Evolutionary conservation across 2,329 filamentous ascomycete genomes (phyloP), one percentile per base, ranked within the genome.

Genomic region (Zymoseptoria ardabiliae): DNA sequence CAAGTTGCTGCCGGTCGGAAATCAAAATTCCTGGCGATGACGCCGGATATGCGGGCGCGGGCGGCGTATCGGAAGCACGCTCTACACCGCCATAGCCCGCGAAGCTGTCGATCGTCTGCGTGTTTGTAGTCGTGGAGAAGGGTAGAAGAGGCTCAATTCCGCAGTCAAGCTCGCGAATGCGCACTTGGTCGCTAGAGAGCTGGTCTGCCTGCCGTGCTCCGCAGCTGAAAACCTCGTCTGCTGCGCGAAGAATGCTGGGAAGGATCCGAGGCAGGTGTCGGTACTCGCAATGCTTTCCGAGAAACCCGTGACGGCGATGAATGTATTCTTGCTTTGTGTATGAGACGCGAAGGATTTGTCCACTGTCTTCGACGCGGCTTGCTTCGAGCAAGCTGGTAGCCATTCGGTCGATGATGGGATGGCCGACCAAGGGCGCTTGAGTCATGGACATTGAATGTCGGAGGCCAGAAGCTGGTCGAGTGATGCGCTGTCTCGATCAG

Each of bases 101-200:
- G 61, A 61, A 68, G 54, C 59, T 58, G 59, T 70, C 65, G 25
- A 69, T 56, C 4, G 65, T 67, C 52, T 67, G 49, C n/a, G 62
- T 69, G 57, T 72, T 72, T 10, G 53, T 21, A 5, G 58, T 62
- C 9, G 70, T 71, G 7, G 70, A 65, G 1, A 68, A 61, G 11
- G 69, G 69, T 20, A 68, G 60, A 1, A 72, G 58, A 7, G 63
- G 65, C 19, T 63, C 61, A 9, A 70, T 52, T 5, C 65, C 51
- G 21, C 25, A 20, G 5, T 49, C 50, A 4, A 68, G 57, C 60
- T 72, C 70, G 23, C 65, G 64, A 8, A 55, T 51, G 19, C 68
- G 66, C 17, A 70, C 58, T 45, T 66, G 60, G 53, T 70, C 62
- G 8, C 66, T 63, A 13, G 68, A 68, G 9, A 71, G 60, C 19